phyloP scores from a whole-genome alignment of 2,329 filamentous ascomycete genomes.

The Sarocladiaceae sp. region DNA sequence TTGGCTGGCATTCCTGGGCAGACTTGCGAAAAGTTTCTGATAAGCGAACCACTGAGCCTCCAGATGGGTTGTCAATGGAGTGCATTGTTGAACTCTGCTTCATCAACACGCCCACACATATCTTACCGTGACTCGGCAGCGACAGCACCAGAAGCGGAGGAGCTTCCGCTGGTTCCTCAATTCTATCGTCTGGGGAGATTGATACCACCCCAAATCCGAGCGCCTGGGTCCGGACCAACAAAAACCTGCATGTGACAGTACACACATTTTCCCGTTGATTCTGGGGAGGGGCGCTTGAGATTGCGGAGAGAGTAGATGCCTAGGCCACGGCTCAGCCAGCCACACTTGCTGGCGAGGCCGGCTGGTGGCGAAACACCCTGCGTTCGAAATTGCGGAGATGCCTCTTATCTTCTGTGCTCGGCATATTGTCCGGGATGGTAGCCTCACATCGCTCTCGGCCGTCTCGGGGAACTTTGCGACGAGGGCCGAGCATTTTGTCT shows the following conservation, averaged over 20 bases:
- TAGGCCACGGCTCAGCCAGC: neutral
- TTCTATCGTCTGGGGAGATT: neutral
- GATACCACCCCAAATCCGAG: constrained; percentile 5
- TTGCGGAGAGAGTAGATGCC: neutral
- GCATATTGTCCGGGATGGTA: neutral
- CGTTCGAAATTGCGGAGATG: neutral
- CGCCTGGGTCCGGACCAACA: neutral
- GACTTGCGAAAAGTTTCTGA: neutral
- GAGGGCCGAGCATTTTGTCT: neutral
- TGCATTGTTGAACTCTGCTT: neutral
- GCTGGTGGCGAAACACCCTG: neutral
- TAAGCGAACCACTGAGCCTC: constrained; percentile 5
- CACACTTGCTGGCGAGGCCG: neutral
- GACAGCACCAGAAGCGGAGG: neutral
- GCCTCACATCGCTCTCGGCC: neutral
- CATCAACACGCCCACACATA: neutral
- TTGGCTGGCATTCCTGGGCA: too few relatives aligned
- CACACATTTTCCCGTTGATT: neutral
- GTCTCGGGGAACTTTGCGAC: neutral
- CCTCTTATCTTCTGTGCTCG: neutral
- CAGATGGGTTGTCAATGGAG: neutral
- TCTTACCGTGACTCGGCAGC: neutral
- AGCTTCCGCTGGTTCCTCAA: neutral
- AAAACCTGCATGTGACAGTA: neutral
- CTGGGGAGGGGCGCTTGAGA: neutral